Evolutionary conservation across 1,284 basidiomycete species (phyloP), one percentile per base, ranked within the genome.

Genomic region (Ustilago lituana): DNA sequence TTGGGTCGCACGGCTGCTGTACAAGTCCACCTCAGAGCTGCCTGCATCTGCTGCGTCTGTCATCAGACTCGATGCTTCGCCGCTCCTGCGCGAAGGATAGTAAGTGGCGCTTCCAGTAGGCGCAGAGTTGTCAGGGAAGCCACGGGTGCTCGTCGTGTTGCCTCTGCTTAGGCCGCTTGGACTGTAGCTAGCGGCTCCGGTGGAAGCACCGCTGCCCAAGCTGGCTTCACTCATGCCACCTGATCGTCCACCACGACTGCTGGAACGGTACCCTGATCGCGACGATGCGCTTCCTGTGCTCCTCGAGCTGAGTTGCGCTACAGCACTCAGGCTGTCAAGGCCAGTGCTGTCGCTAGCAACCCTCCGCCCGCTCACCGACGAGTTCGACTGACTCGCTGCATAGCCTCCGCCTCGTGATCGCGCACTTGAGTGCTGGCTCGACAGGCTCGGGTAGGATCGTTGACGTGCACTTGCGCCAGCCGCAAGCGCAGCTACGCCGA

Each of bases 101-200:
- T 67, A 47, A 14, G 39, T 46, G 4, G 50, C 58, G n/a, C 23
- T 29, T 24, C 38, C 57, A 2, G 58, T 51, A 1, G 26, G 47
- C 2, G 10, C 46, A 6, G 32, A 32, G 1, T 50, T 52, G 6
- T 54, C 59, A 17, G 15, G 27, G 6, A 35, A 20, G 12, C 62
- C 68, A 19, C 72, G 55, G 17, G 72, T 72, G 45, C 72, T 72
- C 8, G 55, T 33, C 1, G 67, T 74, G 32, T 63, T 69, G 41
- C 49, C 70, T 24, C 73, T 40, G 12, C 51, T 64, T 10, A 74
- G 55, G 17, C 55, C 65, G 33, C 56, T 64, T 1, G 73, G 71
- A 37, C 55, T 71, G 45, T 74, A 75, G 57, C 71, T 73, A 6
- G 73, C 73, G 8, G 73, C 73, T 5, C 73, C 71, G 3, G 65